Evolutionary conservation across 2,329 filamentous ascomycete species (phyloP), one percentile per base, ranked within the genome.

Genomic region (Botrytis tulipae): DNA sequence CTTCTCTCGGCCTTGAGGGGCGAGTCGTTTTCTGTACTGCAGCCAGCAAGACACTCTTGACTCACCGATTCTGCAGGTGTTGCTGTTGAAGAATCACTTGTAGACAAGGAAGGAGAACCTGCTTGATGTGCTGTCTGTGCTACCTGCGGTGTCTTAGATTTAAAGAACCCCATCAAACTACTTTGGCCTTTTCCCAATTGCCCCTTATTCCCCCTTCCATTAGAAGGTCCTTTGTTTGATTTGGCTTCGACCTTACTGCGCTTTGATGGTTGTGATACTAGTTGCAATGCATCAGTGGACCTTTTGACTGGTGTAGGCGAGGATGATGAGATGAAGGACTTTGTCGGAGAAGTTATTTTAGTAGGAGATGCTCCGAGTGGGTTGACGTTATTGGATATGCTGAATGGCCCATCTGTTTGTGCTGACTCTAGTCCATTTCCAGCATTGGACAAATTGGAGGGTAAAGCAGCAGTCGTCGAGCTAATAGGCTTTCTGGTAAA

Each of bases 161-260:
- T 91, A 84, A 97, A 96, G 84, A 97, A 97, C 2, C 93, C 92
- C 80, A 88, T 92, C 20, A 97, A 84, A 74, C 76, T 81, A 61
- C 78, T 80, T 74, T 82, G 80, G 18, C 76, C 78, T 69, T 79
- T 82, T n/a, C 69, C 72, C 77, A 86, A 84, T 78, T 90, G 89
- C 3, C 86, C 87, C 78, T 86, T 86, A 2, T 22, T 37, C 22
- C 51, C 40, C 25, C 68, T 72, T 25, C 62, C 71, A 14, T 76
- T 76, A 66, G 77, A 65, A 20, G 63, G 42, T 51, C 22, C 75
- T 46, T 22, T 80, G 81, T 35, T 78, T 10, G 70, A 69, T 44
- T 35, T 35, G 46, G 51, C 29, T 42, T 70, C 69, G n/a, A 85
- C 81, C 80, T 89, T 91, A 46, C 83, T 82, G 68, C 85, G 85